phyloP scores from a whole-genome alignment of 441 rosid species.

The Pelargonium exstipulatum region DNA sequence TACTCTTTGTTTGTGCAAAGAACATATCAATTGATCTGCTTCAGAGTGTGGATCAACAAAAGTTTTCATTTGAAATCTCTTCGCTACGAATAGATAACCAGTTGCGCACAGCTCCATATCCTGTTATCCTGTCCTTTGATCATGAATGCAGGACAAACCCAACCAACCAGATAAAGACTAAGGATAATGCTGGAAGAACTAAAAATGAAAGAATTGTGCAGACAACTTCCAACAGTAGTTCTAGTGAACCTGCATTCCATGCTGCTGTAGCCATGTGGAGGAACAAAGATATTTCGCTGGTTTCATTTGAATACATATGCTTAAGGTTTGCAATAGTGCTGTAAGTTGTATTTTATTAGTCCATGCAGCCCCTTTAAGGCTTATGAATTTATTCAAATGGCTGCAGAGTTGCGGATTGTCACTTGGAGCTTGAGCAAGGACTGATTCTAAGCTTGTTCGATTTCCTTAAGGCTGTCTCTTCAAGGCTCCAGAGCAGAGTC shows the following conservation, averaged over 20 bases:
- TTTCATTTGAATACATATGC: slow-evolving; percentile 25
- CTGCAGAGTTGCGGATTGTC: slow-evolving; percentile 76
- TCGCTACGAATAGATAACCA: slow-evolving; percentile 90
- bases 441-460: slow-evolving; percentile 61
- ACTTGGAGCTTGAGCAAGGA: slow-evolving; percentile 91
- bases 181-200: slow-evolving; percentile 38
- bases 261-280: slow-evolving; percentile 71
- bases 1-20: slow-evolving; percentile 83
- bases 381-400: slow-evolving; percentile 26
- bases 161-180: slow-evolving; percentile 35
- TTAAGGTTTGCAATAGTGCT: slow-evolving; percentile 6
- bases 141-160: slow-evolving; percentile 43
- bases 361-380: slow-evolving; percentile 10
- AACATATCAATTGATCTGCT: slow-evolving; percentile 51
- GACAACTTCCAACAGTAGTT: slow-evolving; percentile 30
- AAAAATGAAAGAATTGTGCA: slow-evolving; percentile 34
- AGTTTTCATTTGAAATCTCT: slow-evolving; percentile 61
- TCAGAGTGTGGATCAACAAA: slow-evolving; percentile 84
- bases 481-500: slow-evolving; percentile 50
- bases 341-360: background rate
- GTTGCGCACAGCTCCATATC: slow-evolving; percentile 60
- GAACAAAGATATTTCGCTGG: slow-evolving; percentile 55
- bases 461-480: slow-evolving; percentile 57
- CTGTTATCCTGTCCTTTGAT: slow-evolving; percentile 82
- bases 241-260: slow-evolving; percentile 51